A percentile compares a stretch with the other conserved stretches of the same genome.
Evolutionary conservation across 78 protist species (phyloP).

Genomic region (Mantamonas sphyraenae): DNA sequence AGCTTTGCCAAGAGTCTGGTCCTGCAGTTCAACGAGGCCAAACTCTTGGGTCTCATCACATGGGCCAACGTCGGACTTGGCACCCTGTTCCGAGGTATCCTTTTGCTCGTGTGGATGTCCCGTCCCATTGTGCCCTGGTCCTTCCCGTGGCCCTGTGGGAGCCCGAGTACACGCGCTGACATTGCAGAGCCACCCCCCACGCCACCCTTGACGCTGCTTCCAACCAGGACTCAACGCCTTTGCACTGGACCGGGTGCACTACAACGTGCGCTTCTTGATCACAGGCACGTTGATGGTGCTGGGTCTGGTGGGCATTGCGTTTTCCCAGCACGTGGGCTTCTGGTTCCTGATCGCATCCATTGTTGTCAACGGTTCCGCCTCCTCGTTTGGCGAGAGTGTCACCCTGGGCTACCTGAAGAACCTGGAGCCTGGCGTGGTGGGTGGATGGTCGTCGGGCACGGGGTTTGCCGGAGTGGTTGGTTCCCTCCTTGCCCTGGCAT

Average conservation of each 20-base stretch:
- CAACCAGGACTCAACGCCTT: background rate
- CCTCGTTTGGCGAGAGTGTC: slow-evolving; percentile 58
- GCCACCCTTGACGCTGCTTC: background rate
- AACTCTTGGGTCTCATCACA: slow-evolving; percentile 1
- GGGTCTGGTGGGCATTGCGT: slow-evolving; percentile 38
- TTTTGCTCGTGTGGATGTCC: background rate
- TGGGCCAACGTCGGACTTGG: slow-evolving; percentile 53
- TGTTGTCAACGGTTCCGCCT: slow-evolving; percentile 35
- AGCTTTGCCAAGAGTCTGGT: background rate
- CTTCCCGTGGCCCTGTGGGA: background rate
- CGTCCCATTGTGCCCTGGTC: background rate
- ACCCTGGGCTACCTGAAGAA: slow-evolving; percentile 33
- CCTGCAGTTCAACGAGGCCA: background rate
- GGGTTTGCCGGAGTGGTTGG: slow-evolving; percentile 66
- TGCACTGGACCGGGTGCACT: background rate
- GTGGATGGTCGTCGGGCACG: slow-evolving; percentile 72
- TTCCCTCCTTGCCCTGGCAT: background rate
- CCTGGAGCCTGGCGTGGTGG: slow-evolving; percentile 33
- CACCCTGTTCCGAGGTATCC: slow-evolving; percentile 29
- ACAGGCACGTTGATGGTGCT: no score
- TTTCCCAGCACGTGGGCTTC: slow-evolving; percentile 28
- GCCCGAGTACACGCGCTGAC: background rate
- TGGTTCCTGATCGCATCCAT: slow-evolving; percentile 29
- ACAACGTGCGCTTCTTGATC: no score
- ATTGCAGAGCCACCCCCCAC: background rate